A percentile compares a stretch with the other conserved stretches of the same genome.
phyloP scores from a whole-genome alignment of 1,284 basidiomycete species.

The Apiotrichum porosum region DNA sequence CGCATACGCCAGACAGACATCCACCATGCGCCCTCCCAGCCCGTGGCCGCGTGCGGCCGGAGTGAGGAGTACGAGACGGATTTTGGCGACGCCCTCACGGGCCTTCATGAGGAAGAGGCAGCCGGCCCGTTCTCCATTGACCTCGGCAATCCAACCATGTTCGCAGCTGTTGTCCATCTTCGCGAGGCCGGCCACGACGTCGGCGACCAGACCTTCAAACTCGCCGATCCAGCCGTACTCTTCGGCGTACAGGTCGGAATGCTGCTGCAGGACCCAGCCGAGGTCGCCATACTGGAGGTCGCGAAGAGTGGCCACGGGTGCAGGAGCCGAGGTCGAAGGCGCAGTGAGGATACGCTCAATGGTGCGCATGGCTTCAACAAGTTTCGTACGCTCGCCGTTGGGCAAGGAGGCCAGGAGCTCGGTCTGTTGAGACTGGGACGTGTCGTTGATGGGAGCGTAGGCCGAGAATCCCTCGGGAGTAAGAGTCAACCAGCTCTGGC shows the following conservation, averaged over 20 bases:
- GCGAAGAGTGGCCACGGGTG: constrained; percentile 1
- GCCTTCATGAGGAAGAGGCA: constrained; percentile 7
- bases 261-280: constrained; percentile 12
- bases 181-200: background rate
- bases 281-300: constrained; percentile 10
- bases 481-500: constrained; percentile 9
- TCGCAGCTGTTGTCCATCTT: background rate
- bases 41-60: constrained; percentile 7
- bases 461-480: background rate
- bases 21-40: constrained; percentile 8
- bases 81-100: constrained; percentile 1
- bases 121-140: constrained; percentile 9
- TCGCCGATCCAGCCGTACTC: constrained; percentile 5
- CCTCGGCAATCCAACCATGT: constrained; percentile 11
- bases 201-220: constrained; percentile 10
- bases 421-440: background rate
- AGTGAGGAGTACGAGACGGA: constrained; percentile 9
- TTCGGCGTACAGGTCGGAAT: constrained; percentile 9
- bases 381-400: background rate
- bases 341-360: constrained; percentile 5
- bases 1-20: constrained; percentile 6
- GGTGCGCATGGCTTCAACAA: constrained; percentile 4
- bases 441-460: constrained; percentile 3
- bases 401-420: constrained; percentile 1
- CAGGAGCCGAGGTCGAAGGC: background rate